These are phyloP conservation scores for Hansenula lynferdii DNA, from an alignment of 1,139 yeast species.

Conservation along the genomic window DNA sequence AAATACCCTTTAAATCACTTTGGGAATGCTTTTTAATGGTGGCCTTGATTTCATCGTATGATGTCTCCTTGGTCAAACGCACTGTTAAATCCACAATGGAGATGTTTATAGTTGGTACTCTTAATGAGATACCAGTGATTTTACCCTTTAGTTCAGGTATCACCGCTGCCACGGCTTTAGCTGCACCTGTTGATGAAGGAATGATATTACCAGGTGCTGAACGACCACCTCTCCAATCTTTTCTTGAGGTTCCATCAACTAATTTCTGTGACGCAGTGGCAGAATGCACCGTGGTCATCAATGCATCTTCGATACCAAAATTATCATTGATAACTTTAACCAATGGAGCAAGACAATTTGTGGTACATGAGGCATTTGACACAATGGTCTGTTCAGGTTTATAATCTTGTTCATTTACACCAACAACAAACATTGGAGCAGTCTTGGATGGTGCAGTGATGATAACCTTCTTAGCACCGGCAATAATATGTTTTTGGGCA, in stretches of 20 bases:
- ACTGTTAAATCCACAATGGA: conserved; percentile 75
- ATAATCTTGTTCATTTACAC: conserved; percentile 77
- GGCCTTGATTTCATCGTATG: conserved; percentile 73
- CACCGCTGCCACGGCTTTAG: conserved; percentile 89
- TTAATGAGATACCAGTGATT: conserved; percentile 84
- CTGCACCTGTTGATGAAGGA: conserved; percentile 91
- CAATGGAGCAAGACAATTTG: conserved; percentile 87
- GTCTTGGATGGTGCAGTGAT: conserved; percentile 85
- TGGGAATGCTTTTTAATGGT: conserved; percentile 68
- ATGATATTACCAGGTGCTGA: conserved; percentile 89
- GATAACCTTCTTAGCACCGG: conserved; percentile 86
- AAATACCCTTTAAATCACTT: conserved; percentile 67
- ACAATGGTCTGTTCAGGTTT: conserved; percentile 66
- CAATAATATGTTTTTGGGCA: conserved; percentile 78
- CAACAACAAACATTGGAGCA: conserved; percentile 88
- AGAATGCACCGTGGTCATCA: conserved; percentile 89
- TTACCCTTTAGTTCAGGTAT: conserved; percentile 83
- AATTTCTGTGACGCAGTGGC: conserved; percentile 89
- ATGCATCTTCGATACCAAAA: conserved; percentile 81
- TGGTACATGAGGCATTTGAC: conserved; percentile 87
- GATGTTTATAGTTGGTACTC: conserved; percentile 88
- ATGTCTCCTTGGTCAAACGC: conserved; percentile 62
- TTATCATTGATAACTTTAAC: conserved; percentile 77
- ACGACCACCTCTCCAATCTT: conserved; percentile 96
- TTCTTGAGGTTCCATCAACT: conserved; percentile 91